phyloP scores from a whole-genome alignment of 2,329 filamentous ascomycete genomes.

The Diaporthe aspalathi region DNA sequence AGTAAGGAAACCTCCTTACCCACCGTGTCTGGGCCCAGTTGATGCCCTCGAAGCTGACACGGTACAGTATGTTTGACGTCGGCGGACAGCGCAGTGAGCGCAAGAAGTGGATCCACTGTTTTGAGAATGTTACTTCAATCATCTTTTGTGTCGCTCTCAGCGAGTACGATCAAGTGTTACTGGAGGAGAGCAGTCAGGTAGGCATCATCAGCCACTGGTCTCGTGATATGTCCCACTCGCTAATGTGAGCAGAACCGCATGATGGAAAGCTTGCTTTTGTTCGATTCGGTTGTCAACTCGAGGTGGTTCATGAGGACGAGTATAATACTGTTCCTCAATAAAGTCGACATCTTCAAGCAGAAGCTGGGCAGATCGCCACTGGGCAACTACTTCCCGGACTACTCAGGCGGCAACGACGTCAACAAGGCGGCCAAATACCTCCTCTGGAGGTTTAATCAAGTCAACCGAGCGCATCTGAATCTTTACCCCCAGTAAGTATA shows the following conservation, averaged over 20 bases:
- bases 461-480: conserved; percentile 95
- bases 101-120: conserved; percentile 99
- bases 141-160: conserved; percentile 98
- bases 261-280: conserved; percentile 97
- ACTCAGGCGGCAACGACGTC: conserved; percentile 96
- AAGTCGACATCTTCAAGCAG: conserved; percentile 97
- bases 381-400: conserved; percentile 96
- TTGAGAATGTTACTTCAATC: conserved; percentile 99
- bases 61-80: conserved; percentile 94
- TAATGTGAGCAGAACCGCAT: conserved; percentile 82
- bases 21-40: background rate
- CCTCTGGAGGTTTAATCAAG: conserved; percentile 98
- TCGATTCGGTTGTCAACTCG: conserved; percentile 98
- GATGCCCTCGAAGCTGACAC: conserved; percentile 42
- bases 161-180: conserved; percentile 96
- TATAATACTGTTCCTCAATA: conserved; percentile 98
- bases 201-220: conserved; percentile 45
- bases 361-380: conserved; percentile 91
- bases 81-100: conserved; percentile 96
- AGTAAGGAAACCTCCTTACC: conserved; percentile 70
- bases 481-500: conserved; percentile 92
- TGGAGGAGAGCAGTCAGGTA: conserved; percentile 98
- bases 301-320: conserved; percentile 99
- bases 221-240: background rate
- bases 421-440: conserved; percentile 98